Conservation (phyloP, 78 protist genomes). For the Dictyostelium firmibasis region DNA sequence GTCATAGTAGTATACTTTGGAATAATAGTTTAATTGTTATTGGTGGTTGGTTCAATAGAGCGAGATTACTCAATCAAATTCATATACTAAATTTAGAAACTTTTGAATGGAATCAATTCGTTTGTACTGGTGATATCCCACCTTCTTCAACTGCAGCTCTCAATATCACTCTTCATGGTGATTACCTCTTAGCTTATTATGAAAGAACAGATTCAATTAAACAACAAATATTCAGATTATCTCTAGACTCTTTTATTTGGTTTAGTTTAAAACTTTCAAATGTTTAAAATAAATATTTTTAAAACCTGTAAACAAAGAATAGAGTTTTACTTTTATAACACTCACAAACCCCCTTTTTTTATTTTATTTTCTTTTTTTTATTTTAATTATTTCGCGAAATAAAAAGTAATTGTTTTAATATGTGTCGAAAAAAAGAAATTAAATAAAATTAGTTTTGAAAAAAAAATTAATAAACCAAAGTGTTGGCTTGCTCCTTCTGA, state of each 20-base stretch:
- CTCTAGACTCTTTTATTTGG: constrained; percentile 35
- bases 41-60: constrained; percentile 58
- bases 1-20: constrained; percentile 53
- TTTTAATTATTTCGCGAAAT: too few species aligned
- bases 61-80: constrained; percentile 37
- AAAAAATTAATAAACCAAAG: too few species aligned
- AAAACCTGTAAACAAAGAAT: too few species aligned
- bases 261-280: constrained; percentile 8
- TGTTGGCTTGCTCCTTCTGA: too few species aligned
- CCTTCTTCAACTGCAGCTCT: constrained; percentile 57
- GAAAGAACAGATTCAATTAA: constrained; percentile 49
- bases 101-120: constrained; percentile 5
- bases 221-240: constrained; percentile 32
- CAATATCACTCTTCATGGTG: constrained; percentile 33
- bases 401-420: too few species aligned
- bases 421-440: too few species aligned
- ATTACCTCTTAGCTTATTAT: constrained; percentile 40
- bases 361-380: too few species aligned
- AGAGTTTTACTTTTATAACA: too few species aligned
- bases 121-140: constrained; percentile 56
- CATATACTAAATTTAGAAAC: constrained; percentile 7
- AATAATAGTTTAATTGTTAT: constrained; percentile 11
- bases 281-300: neutral
- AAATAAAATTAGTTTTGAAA: too few species aligned
- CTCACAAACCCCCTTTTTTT: too few species aligned